Conservation (phyloP, 2,329 filamentous ascomycete species). For the Thelonectria blattea region DNA sequence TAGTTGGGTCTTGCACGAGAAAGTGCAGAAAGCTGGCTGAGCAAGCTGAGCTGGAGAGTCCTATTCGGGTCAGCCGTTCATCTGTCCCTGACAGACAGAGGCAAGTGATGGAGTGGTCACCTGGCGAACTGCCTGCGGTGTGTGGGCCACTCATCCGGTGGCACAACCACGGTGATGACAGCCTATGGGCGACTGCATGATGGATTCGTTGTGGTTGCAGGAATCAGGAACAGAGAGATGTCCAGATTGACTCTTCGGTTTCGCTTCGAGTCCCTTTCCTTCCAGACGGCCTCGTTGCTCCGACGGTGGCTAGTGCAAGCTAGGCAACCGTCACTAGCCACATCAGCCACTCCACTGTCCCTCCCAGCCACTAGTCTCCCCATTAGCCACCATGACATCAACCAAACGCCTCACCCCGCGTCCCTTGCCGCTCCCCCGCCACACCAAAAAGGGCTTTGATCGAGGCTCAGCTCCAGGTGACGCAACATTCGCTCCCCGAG, state of each 20-base stretch:
- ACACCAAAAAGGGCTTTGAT: conserved; percentile 25
- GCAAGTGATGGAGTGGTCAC: not conserved
- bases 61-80: not conserved
- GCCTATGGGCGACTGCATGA: conserved; percentile 20
- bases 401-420: conserved; percentile 17
- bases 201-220: not conserved
- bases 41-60: not conserved
- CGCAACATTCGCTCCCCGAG: conserved; percentile 13
- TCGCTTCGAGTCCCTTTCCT: too few relatives aligned
- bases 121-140: not conserved
- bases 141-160: not conserved
- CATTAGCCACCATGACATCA: conserved; percentile 20
- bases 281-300: not conserved
- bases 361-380: conserved; percentile 4
- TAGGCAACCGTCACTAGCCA: too few relatives aligned
- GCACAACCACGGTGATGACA: conserved; percentile 18
- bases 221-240: not conserved
- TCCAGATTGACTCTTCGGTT: not conserved
- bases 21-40: too few relatives aligned
- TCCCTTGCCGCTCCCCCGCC: conserved; percentile 12
- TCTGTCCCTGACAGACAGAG: not conserved
- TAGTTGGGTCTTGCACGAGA: not conserved
- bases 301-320: not conserved
- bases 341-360: not conserved
- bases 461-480: conserved; percentile 32